phyloP scores from a whole-genome alignment of 2,329 filamentous ascomycete species.

The Epichloe baconii region DNA sequence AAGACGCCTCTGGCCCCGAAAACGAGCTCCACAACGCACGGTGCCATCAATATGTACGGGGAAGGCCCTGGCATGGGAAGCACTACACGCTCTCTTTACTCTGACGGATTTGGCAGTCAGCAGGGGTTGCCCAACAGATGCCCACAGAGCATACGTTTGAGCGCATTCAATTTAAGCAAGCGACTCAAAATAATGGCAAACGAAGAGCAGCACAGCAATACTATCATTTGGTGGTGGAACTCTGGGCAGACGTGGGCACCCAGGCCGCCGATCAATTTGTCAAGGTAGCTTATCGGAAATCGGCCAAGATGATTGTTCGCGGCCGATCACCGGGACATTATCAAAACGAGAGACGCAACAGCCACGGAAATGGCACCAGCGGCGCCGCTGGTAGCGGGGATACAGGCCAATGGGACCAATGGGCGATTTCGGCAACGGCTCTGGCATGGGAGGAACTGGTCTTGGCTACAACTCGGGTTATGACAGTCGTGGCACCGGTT shows the following conservation, averaged over 20 bases:
- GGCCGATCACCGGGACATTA: constrained; percentile 74
- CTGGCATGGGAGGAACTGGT: constrained; percentile 24
- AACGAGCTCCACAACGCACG: constrained; percentile 40
- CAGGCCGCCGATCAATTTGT: constrained; percentile 43
- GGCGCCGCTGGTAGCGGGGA: constrained; percentile 52
- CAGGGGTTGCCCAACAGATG: constrained; percentile 21
- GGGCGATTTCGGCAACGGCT: constrained; percentile 15
- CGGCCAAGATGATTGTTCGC: constrained; percentile 75
- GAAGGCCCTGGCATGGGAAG: constrained; percentile 18
- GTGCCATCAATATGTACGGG: constrained; percentile 31
- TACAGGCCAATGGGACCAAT: constrained; percentile 15
- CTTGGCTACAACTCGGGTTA: constrained; percentile 15
- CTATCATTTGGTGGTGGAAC: constrained; percentile 79
- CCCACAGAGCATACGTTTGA: constrained; percentile 58
- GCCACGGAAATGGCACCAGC: constrained; percentile 52
- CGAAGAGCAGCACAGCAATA: constrained; percentile 82
- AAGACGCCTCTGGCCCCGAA: constrained; percentile 56
- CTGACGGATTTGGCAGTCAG: constrained; percentile 25
- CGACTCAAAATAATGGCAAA: constrained; percentile 89
- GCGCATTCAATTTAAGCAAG: constrained; percentile 87
- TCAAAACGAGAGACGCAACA: constrained; percentile 55
- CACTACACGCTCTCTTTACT: constrained; percentile 22
- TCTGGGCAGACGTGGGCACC: constrained; percentile 55
- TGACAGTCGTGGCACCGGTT: constrained; percentile 20
- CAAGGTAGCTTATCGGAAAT: constrained; percentile 59